Percentiles rank a stretch among this genome's conserved stretches.
Evolutionary conservation across 345 rosid species (phyloP).

Genomic region (Citrus sp.): DNA sequence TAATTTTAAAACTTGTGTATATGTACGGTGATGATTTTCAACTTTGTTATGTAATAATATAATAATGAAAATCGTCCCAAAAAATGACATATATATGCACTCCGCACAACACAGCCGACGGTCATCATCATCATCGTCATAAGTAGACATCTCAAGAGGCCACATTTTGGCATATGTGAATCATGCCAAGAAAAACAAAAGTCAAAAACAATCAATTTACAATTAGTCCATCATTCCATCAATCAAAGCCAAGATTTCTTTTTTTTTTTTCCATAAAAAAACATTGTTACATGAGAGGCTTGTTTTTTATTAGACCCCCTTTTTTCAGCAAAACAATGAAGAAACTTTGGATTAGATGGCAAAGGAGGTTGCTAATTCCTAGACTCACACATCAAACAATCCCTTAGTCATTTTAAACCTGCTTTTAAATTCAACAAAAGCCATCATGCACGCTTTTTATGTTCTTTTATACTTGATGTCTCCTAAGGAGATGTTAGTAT

Average conservation of each 20-base stretch:
- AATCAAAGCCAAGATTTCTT: not conserved
- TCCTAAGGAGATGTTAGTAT: not conserved
- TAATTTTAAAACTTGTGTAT: no score
- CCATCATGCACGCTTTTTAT: not conserved
- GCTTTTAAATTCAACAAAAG: not conserved
- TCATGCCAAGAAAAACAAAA: not conserved
- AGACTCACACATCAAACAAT: not conserved
- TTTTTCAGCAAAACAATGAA: not conserved
- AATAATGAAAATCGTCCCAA: no score
- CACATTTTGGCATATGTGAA: not conserved
- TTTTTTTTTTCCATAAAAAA: not conserved
- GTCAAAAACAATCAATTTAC: slow-evolving; percentile 9
- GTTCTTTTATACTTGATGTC: not conserved
- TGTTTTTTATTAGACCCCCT: not conserved
- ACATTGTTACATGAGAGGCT: not conserved
- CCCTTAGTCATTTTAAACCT: not conserved
- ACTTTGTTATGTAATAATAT: no score
- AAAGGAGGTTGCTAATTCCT: not conserved
- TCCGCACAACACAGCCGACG: not conserved
- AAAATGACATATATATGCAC: no score
- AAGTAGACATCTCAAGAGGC: not conserved
- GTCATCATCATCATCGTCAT: no score
- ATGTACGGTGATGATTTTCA: no score
- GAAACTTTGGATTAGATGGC: slow-evolving; percentile 7
- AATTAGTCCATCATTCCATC: not conserved